Evolutionary conservation across 2,329 filamentous ascomycete genomes (phyloP), one percentile per base, ranked within the genome.

Genomic region (Tympanopsis confertula): DNA sequence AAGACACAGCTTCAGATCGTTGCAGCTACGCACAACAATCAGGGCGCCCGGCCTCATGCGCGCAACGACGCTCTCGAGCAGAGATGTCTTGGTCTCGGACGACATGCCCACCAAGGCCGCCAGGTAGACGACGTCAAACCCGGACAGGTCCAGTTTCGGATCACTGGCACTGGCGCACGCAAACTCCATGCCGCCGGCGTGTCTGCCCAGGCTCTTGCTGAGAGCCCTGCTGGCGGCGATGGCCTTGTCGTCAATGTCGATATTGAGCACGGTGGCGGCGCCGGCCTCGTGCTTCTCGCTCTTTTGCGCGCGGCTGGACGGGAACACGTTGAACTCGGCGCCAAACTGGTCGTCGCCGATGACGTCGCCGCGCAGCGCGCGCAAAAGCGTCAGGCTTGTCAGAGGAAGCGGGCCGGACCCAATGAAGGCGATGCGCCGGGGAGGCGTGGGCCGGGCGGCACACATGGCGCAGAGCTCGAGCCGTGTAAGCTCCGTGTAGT

Each of bases 341-440:
- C 19, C 5, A 20, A n/a, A 2, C 15, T 3, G 20, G 36, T 28
- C 19, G 15, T 20, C 4, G 20, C 22, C 22, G n/a, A n/a, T 22
- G 12, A 2, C 17, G 13, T 38, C 40, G 0, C 38, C 42, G 1
- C 54, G 51, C 12, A 65, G 54, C 2, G 52, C 46, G 1, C 55
- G 45, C 13, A 60, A 42, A 2, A 70, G 50, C 41, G 65, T 68
- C 3, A 71, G 46, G 1, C 62, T 64, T 0, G 66, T 69, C 13
- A 71, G 45, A 0, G 68, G 68, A 2, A 71, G 46, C 0, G 67
- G 66, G 0, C 68, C 68, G 0, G 63, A 68, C 12, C 68, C 68
- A 3, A 72, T 56, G 44, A 71, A 69, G 2, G 62, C 63, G 14
- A 71, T 53, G 5, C 47, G 55, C 1, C 40, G 41, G 0, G 58